Evolutionary conservation across 805 yeast species (phyloP).

Genomic region (Cyberlindnera suaveolens): DNA sequence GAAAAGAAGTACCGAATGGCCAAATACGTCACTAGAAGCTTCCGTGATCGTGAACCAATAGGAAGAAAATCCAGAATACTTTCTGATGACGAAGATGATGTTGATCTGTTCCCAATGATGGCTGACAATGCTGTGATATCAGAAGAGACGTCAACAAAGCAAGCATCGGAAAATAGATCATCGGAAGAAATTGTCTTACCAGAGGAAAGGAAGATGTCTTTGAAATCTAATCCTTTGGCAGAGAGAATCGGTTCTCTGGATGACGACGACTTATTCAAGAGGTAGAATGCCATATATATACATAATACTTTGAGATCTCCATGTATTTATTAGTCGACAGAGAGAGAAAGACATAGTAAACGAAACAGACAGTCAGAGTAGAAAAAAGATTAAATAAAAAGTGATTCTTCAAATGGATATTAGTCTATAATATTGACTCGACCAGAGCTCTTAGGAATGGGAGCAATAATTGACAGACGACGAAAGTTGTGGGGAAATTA

Average conservation of each 20-base stretch:
- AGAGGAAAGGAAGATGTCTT: neutral
- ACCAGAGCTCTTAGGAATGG: no score
- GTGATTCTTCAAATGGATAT: neutral
- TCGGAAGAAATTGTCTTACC: neutral
- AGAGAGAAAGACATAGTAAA: no score
- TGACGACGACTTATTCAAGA: conserved; percentile 1
- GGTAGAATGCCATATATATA: neutral
- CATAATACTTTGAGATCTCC: no score
- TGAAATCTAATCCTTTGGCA: neutral
- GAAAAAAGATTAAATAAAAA: no score
- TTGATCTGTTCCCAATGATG: conserved; percentile 19
- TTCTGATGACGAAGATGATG: conserved; percentile 6
- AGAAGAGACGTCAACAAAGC: neutral
- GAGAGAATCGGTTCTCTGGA: neutral
- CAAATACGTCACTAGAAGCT: neutral
- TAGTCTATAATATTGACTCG: neutral
- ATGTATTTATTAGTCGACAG: no score
- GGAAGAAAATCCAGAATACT: conserved; percentile 11
- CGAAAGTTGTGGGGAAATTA: no score
- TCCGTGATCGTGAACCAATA: conserved; percentile 15
- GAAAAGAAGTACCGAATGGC: conserved; percentile 3
- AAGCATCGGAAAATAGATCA: no score
- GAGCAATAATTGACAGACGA: neutral
- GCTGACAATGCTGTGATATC: neutral
- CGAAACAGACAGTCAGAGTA: no score